A percentile compares a stretch with the other conserved stretches of the same genome.
phyloP scores from a whole-genome alignment of 1,284 basidiomycete genomes.

The Trametes hirsuta region DNA sequence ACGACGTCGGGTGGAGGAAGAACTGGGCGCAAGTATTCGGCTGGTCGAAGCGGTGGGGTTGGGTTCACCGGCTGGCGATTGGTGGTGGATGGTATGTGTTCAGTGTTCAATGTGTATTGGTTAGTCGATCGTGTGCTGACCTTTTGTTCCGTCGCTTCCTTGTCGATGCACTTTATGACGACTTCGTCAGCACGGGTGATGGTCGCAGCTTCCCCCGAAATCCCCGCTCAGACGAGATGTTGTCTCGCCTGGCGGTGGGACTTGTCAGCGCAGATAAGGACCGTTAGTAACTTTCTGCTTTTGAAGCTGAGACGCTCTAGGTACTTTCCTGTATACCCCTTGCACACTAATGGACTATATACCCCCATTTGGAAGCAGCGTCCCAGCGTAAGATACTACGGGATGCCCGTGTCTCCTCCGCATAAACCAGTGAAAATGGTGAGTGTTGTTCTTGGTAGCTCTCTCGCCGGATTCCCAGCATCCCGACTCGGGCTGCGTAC shows the following conservation, averaged over 20 bases:
- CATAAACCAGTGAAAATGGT: background rate
- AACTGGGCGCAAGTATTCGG: constrained; percentile 76
- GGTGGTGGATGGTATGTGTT: constrained; percentile 65
- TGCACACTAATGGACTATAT: constrained; percentile 10
- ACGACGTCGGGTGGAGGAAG: constrained; percentile 75
- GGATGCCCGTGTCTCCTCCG: background rate
- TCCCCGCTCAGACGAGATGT: constrained; percentile 63
- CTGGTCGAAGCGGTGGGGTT: constrained; percentile 52
- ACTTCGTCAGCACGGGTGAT: constrained; percentile 56
- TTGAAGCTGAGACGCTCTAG: background rate
- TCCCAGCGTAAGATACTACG: background rate
- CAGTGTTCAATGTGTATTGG: background rate
- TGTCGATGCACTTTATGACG: background rate
- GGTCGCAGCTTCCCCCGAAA: constrained; percentile 69
- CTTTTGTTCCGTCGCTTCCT: background rate
- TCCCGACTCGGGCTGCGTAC: background rate
- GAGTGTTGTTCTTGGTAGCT: background rate
- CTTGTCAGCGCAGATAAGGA: constrained; percentile 59
- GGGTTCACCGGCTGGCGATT: constrained; percentile 53
- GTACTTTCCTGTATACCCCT: constrained; percentile 6
- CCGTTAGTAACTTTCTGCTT: constrained; percentile 17
- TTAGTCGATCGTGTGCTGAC: background rate
- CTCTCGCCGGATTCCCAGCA: background rate
- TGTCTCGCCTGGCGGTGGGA: constrained; percentile 61
- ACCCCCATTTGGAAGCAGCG: constrained; percentile 3